Percentiles rank a stretch among this genome's conserved stretches.
phyloP scores from a whole-genome alignment of 2,329 filamentous ascomycete species.

The Chalaropsis ovoidea region DNA sequence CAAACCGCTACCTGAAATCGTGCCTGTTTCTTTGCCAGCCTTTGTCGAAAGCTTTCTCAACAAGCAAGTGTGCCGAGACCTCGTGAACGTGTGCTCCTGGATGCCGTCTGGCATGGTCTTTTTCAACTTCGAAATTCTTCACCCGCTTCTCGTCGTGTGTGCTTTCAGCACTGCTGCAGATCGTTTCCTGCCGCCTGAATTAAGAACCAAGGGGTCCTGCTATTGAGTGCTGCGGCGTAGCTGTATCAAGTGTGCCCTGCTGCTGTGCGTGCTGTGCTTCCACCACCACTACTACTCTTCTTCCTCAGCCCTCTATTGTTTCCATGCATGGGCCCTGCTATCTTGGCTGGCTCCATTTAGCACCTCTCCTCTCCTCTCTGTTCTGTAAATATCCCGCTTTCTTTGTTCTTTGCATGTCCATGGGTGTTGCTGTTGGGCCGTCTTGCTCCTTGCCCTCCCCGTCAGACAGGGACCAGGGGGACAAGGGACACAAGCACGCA shows the following conservation, averaged over 20 bases:
- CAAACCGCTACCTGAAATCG: no score
- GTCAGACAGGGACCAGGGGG: background rate
- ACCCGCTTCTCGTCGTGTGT: background rate
- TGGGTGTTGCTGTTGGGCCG: no score
- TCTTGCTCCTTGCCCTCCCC: no score
- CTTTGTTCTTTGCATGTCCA: no score
- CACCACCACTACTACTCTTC: background rate
- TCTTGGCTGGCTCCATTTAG: background rate
- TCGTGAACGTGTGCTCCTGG: no score
- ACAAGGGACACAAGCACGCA: no score
- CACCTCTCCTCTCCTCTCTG: background rate
- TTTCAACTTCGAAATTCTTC: background rate
- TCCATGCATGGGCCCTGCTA: background rate
- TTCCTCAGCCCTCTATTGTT: background rate
- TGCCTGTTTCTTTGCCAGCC: no score
- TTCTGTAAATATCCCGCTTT: slow-evolving; percentile 7
- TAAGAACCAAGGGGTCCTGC: background rate
- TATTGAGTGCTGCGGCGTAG: background rate
- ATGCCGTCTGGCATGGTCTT: background rate
- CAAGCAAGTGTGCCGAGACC: no score
- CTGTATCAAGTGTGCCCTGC: background rate
- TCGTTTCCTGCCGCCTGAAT: background rate
- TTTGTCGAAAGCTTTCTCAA: no score
- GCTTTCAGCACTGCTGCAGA: background rate
- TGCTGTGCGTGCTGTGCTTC: no score